Evolutionary conservation across 441 rosid genomes (phyloP), one percentile per base, ranked within the genome.

Genomic region (Dalechampia spathulata): DNA sequence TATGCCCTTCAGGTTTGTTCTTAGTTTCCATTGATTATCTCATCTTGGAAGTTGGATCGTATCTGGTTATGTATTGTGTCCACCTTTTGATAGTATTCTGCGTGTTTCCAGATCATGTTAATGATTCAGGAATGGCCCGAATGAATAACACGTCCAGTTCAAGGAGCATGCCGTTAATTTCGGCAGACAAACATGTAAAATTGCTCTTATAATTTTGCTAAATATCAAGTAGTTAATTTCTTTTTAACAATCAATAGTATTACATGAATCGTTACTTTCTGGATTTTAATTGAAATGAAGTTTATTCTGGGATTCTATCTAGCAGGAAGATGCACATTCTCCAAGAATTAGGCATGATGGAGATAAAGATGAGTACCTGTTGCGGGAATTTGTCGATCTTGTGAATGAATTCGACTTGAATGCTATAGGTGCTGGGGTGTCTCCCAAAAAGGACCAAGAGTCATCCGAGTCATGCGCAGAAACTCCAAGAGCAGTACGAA

Each of bases 341-440:
- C 61, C 58, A 0, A 68, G 78, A 52, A 60, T 55, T 7, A 75
- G 61, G 58, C 60, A 44, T 13, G 62, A 58, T 23, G 58, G 44
- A 10, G 81, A 73, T 47, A 70, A 71, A 67, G 87, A 82, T 58
- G 71, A 59, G 61, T 74, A 67, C 58, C 82, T 83, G 49, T 72
- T 73, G 69, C 82, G 82, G 0, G 90, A 83, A 62, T 83, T 78
- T 9, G 62, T 72, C 60, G 82, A 76, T 25, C 73, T 75, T 30
- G 74, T 72, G 22, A 69, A 71, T 58, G 86, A 76, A 55, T 63
- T 67, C 4, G 82, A 77, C 64, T 55, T 68, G 50, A 34, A 36
- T 37, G 63, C 67, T 36, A 17, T 44, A 4, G 21, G 23, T 46
- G 30, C 65, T 38, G 68, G 45, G 53, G 32, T 42, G 28, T 62